Conservation (phyloP, 2,329 filamentous ascomycete genomes). For the Lachnellula cervina region DNA sequence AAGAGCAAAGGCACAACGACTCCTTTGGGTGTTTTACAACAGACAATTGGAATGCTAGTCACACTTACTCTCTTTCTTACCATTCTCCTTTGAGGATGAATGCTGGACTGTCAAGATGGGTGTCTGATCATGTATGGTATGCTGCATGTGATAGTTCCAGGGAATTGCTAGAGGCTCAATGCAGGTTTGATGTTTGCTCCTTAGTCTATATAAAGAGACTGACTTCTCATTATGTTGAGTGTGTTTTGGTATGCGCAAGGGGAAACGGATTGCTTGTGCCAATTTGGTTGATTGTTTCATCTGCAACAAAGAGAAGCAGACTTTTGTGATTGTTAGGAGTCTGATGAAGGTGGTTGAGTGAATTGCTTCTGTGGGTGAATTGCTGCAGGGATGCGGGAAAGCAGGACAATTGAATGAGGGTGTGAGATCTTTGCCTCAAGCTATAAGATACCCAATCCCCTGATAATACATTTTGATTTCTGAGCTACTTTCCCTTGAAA, state of each 20-base stretch:
- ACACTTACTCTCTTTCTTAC: neutral
- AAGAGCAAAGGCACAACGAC: constrained; percentile 10
- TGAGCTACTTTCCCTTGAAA: too few relatives aligned
- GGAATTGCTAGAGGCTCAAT: neutral
- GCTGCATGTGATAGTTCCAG: neutral
- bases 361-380: neutral
- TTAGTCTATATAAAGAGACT: neutral
- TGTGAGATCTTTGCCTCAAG: too few relatives aligned
- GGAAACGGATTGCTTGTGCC: neutral
- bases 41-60: neutral
- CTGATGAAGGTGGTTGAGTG: neutral
- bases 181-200: neutral
- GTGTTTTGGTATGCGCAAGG: neutral
- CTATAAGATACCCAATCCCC: too few relatives aligned
- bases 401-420: too few relatives aligned
- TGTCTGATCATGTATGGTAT: neutral
- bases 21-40: neutral
- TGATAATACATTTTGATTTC: too few relatives aligned
- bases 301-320: too few relatives aligned
- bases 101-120: neutral
- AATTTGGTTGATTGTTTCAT: neutral
- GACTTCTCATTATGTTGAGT: neutral
- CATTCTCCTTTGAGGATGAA: neutral
- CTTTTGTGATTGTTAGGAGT: too few relatives aligned
- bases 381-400: neutral